These are phyloP conservation scores for Dalbergia oliveri DNA, from an alignment of 306 rosid species.

Conservation along the genomic window DNA sequence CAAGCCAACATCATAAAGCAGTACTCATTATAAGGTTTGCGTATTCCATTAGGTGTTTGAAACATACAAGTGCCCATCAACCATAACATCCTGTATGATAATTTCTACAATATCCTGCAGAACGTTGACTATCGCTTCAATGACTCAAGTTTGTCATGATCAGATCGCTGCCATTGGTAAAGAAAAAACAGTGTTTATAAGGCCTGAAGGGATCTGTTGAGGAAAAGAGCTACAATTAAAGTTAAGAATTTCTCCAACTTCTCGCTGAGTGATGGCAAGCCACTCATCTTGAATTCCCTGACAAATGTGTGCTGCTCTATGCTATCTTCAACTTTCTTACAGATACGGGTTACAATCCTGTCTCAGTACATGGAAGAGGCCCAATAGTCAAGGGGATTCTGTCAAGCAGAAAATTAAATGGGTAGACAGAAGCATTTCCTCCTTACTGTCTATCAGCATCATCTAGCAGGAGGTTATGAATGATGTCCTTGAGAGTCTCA, in stretches of 20 bases:
- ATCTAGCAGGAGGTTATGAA: constrained; percentile 60
- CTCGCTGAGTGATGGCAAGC: constrained; percentile 83
- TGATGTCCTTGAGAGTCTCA: constrained; percentile 77
- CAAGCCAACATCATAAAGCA: constrained; percentile 43
- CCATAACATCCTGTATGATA: constrained; percentile 88
- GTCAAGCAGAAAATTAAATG: constrained; percentile 35
- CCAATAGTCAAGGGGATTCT: constrained; percentile 32
- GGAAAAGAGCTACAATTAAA: constrained; percentile 66
- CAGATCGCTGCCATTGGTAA: constrained; percentile 62
- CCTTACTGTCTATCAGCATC: constrained; percentile 72
- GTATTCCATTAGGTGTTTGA: constrained; percentile 33
- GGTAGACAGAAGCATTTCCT: constrained; percentile 26
- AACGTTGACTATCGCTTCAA: constrained; percentile 70
- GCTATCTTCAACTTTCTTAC: constrained; percentile 51
- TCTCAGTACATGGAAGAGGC: constrained; percentile 45
- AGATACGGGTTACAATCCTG: constrained; percentile 67
- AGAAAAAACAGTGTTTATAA: constrained; percentile 38
- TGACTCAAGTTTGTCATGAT: constrained; percentile 47
- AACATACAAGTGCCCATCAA: constrained; percentile 71
- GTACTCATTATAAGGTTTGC: constrained; percentile 25
- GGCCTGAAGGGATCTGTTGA: constrained; percentile 22
- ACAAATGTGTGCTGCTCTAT: constrained; percentile 54
- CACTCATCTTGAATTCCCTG: constrained; percentile 75
- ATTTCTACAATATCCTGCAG: constrained; percentile 96
- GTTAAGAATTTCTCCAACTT: constrained; percentile 84